Base-by-base conservation (phyloP, 1,284 basidiomycete genomes). In the Mycena sp. region DNA sequence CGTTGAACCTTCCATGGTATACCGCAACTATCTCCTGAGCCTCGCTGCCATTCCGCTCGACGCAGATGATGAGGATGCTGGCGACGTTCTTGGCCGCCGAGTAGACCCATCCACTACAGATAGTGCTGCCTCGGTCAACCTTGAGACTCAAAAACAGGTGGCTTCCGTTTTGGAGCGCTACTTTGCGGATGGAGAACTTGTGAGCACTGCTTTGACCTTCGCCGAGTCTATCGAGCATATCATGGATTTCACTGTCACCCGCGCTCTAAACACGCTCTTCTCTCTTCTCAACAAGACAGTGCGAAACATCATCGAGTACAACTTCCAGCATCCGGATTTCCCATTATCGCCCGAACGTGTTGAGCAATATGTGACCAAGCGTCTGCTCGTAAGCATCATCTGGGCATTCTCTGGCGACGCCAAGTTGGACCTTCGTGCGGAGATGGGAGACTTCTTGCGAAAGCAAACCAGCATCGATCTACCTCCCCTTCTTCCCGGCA, bases 381-480 rank as follows among this genome's bases (percentile, higher is more conserved):
- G 95, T n/a, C 80, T 99, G 17, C 85, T 99, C 4, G 86, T 99
- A 73, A 95, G 88, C 75, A 88, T 99, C 68, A 93, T 99, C 46
- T 99, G 98, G 98, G 95, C 98, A 0, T 98, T 99, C 76, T 94
- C 96, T 29, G 98, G 98, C 35, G 98, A 99, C 73, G 91, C 95
- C 21, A 94, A 94, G 72, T 83, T 98, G 50, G 94, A 96, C 65
- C 81, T 94, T 55, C 92, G 98, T 25, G 91, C 94, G 7, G 89
- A 93, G 70, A 90, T 99, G 84, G 96, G 97, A 66, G 91, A 96
- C 63, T 95, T 93, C 78, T 80, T 99, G 32, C 85, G 91, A 44
- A 87, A 88, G 62, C 90, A 93, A 59, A 96, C 95, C 2, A 95
- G 92, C 43, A 90, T 99, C 65, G 96, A 99, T 71, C 83, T 98